phyloP scores from a whole-genome alignment of 2,329 filamentous ascomycete genomes.

The Falciphora oryzae region DNA sequence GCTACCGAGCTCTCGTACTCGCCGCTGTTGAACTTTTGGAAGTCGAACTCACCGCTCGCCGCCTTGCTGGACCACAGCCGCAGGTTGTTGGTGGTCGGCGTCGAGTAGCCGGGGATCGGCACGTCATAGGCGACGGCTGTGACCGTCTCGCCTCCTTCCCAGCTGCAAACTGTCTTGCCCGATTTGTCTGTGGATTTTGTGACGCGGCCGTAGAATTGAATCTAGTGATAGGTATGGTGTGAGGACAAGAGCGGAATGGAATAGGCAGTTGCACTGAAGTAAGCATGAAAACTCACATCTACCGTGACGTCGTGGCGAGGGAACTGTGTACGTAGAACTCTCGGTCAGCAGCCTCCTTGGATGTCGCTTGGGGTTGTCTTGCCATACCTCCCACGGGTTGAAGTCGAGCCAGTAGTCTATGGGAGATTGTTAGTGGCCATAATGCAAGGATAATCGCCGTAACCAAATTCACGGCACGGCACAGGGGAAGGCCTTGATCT shows the following conservation, averaged over 20 bases:
- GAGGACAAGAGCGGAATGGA: neutral
- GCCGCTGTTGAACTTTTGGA: constrained; percentile 98
- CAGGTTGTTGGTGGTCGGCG: constrained; percentile 89
- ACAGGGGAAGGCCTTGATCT: no score
- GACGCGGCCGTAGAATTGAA: constrained; percentile 92
- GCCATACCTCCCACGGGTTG: constrained; percentile 77
- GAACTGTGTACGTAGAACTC: constrained; percentile 41
- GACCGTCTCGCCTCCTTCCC: constrained; percentile 92
- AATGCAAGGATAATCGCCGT: no score
- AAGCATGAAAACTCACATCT: constrained; percentile 40
- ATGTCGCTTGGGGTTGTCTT: neutral
- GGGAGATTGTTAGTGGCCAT: no score
- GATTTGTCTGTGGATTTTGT: constrained; percentile 67
- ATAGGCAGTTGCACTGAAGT: constrained; percentile 30
- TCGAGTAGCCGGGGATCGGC: constrained; percentile 83
- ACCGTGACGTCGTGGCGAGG: constrained; percentile 92
- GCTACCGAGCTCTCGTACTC: constrained; percentile 97
- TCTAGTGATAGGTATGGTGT: constrained; percentile 30
- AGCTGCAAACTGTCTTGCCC: constrained; percentile 68
- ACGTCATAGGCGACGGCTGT: constrained; percentile 92
- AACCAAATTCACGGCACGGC: no score
- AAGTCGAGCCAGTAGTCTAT: constrained; percentile 96
- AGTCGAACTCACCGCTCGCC: constrained; percentile 95
- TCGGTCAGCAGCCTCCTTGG: neutral
- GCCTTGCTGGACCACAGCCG: constrained; percentile 97